Evolutionary conservation across 2,329 filamentous ascomycete genomes (phyloP).

Genomic region (Aspergillus texensis): DNA sequence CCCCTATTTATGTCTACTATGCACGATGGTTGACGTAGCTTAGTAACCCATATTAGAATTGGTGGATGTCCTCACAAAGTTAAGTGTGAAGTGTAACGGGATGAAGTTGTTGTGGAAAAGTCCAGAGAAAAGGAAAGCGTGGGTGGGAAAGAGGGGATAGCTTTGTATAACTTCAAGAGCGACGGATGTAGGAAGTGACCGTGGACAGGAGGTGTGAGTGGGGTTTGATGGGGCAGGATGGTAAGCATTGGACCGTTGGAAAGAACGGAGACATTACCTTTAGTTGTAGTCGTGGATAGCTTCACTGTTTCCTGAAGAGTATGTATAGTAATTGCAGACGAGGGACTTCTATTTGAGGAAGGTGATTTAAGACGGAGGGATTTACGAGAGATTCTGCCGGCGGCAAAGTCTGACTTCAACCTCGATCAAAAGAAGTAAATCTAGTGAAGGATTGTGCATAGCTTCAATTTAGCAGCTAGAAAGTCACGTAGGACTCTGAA

Average conservation of each 20-base stretch:
- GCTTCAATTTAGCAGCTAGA: no score
- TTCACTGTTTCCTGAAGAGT: neutral
- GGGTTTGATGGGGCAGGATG: neutral
- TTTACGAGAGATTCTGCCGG: neutral
- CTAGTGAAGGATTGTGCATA: no score
- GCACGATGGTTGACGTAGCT: no score
- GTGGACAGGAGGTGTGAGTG: neutral
- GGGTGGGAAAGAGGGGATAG: neutral
- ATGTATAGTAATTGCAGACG: neutral
- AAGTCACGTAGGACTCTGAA: no score
- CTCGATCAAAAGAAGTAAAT: neutral
- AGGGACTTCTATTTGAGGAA: neutral
- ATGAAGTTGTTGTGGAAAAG: rapidly evolving
- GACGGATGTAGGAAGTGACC: neutral
- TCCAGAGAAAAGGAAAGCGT: no score
- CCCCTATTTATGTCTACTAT: no score
- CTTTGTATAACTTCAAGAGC: neutral
- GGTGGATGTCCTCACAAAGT: neutral
- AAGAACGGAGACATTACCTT: no score
- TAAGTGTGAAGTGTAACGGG: no score
- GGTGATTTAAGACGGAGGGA: neutral
- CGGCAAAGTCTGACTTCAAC: neutral
- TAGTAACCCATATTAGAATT: neutral
- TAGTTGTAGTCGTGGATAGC: neutral
- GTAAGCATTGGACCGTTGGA: no score